Percentiles rank a stretch among this genome's conserved stretches.
Conservation (phyloP, 257 asterid genomes). For the Lantana camara region DNA sequence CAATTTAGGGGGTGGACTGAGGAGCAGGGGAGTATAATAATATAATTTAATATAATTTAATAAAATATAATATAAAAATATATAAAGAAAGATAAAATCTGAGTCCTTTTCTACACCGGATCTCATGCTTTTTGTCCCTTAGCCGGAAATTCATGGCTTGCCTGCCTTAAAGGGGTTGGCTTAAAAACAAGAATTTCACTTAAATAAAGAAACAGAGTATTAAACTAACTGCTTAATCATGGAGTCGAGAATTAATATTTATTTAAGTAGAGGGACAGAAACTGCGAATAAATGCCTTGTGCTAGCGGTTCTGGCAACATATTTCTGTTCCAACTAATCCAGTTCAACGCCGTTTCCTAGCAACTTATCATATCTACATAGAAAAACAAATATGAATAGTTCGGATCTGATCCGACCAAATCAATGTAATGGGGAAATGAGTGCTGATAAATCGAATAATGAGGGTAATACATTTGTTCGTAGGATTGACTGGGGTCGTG, state of each 20-base stretch:
- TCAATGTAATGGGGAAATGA: too few relatives aligned
- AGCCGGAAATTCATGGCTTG: conserved; percentile 58
- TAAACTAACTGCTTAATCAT: conserved; percentile 33
- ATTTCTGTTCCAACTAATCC: conserved; percentile 40
- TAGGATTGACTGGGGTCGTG: too few relatives aligned
- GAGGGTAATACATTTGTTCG: too few relatives aligned
- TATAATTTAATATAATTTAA: conserved; percentile 1
- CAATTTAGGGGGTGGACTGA: too few relatives aligned
- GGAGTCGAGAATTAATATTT: conserved; percentile 15
- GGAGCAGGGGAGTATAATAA: conserved; percentile 26
- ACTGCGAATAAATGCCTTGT: conserved; percentile 31
- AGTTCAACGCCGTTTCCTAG: not conserved
- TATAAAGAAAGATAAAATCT: too few relatives aligned
- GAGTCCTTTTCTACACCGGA: conserved; percentile 44
- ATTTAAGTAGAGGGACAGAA: not conserved
- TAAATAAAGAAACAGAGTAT: not conserved
- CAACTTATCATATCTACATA: too few relatives aligned
- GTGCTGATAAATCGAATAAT: too few relatives aligned
- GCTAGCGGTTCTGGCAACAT: conserved; percentile 50
- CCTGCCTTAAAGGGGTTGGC: conserved; percentile 39
- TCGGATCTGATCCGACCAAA: too few relatives aligned
- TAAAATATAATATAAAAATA: too few relatives aligned
- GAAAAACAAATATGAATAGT: too few relatives aligned
- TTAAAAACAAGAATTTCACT: conserved; percentile 20
- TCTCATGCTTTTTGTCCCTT: conserved; percentile 67